These are phyloP conservation scores for Globisporangium nagaii DNA, from an alignment of 352 stramenopile genomes.

Conservation along the genomic window DNA sequence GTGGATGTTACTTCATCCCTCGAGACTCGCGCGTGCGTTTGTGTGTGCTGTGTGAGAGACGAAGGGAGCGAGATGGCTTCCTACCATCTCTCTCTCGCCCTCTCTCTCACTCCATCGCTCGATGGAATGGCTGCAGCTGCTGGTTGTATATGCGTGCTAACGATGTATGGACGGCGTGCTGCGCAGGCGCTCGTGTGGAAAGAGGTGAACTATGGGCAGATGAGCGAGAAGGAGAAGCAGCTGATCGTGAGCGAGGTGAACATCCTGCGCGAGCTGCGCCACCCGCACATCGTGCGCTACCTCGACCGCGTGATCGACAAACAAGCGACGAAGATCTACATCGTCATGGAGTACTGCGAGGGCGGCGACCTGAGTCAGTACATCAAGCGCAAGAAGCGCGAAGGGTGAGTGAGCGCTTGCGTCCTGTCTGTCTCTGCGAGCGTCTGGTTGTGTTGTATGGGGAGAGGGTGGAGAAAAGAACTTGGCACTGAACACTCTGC, in stretches of 20 bases:
- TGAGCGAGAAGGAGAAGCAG: constrained; percentile 93
- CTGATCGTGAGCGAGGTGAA: constrained; percentile 94
- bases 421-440: not conserved
- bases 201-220: constrained; percentile 89
- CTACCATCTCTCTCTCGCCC: not conserved
- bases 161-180: not conserved
- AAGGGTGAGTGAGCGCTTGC: constrained; percentile 41
- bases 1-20: no score
- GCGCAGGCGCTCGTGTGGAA: constrained; percentile 90
- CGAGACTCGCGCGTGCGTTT: no score
- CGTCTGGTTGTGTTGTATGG: not conserved
- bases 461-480: no score
- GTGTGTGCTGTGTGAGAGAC: no score
- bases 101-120: not conserved
- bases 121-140: no score
- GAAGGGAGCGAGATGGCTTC: no score
- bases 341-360: constrained; percentile 94
- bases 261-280: constrained; percentile 89
- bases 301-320: constrained; percentile 93
- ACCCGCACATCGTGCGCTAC: constrained; percentile 92
- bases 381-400: constrained; percentile 88
- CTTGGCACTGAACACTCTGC: no score
- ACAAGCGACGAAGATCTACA: constrained; percentile 90
- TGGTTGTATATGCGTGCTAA: no score
- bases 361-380: constrained; percentile 87